Evolutionary conservation across 441 rosid genomes (phyloP).

Genomic region (Corymbia citriodora): DNA sequence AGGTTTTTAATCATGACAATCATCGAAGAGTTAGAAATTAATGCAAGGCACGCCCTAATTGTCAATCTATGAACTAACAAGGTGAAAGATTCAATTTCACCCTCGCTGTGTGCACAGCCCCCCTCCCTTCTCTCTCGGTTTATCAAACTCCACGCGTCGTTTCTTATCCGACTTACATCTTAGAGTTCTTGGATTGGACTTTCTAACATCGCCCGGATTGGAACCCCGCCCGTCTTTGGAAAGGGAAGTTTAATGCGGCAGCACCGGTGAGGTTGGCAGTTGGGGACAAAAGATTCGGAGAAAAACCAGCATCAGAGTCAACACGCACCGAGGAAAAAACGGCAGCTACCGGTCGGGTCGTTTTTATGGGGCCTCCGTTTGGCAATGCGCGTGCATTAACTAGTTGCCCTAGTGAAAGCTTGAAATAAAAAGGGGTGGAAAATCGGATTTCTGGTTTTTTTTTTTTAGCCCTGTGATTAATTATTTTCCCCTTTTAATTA

Average conservation of each 20-base stretch:
- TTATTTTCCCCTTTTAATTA: not conserved
- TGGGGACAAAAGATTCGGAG: not conserved
- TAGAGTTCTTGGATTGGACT: not conserved
- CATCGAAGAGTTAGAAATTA: not conserved
- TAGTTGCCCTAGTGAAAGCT: not conserved
- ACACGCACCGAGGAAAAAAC: not conserved
- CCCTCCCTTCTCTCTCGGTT: not conserved
- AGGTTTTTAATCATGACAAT: not conserved
- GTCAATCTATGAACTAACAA: not conserved
- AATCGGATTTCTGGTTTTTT: not conserved
- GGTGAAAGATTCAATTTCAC: not conserved
- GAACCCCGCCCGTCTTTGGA: not conserved
- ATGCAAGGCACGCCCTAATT: not conserved
- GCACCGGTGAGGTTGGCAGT: not conserved
- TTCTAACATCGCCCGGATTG: not conserved
- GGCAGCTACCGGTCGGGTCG: not conserved
- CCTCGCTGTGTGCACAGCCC: rapidly evolving
- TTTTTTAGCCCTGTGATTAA: not conserved
- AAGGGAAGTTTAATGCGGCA: not conserved
- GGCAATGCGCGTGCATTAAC: not conserved
- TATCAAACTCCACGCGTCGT: not conserved
- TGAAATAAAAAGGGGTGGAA: not conserved
- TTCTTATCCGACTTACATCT: rapidly evolving
- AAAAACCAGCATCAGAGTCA: not conserved
- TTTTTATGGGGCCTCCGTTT: not conserved